These are phyloP conservation scores for Cadophora malorum DNA, from an alignment of 2,329 filamentous ascomycete genomes.

Conservation along the genomic window DNA sequence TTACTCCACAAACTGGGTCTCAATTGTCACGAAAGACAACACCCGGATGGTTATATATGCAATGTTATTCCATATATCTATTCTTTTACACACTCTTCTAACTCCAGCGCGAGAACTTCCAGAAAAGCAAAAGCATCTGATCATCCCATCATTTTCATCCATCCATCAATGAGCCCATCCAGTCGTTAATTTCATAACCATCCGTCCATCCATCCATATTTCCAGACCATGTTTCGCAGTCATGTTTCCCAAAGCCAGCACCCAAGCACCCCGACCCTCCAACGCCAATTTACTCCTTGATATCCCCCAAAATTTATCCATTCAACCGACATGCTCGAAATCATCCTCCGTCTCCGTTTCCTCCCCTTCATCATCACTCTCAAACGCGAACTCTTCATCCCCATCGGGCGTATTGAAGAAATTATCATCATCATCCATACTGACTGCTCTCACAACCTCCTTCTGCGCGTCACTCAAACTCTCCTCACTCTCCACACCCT, in stretches of 20 bases:
- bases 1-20: neutral
- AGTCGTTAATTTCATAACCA: neutral
- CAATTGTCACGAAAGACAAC: neutral
- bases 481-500: neutral
- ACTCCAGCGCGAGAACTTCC: neutral
- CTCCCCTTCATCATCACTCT: slow-evolving; percentile 20
- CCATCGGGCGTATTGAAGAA: slow-evolving; percentile 20
- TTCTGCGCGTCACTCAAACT: neutral
- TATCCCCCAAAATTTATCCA: neutral
- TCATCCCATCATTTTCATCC: neutral
- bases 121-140: neutral
- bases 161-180: neutral
- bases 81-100: neutral
- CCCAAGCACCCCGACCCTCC: neutral
- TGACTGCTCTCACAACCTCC: neutral
- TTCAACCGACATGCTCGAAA: slow-evolving; percentile 3
- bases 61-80: neutral
- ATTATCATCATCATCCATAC: slow-evolving; percentile 15
- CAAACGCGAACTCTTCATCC: slow-evolving; percentile 15
- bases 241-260: neutral
- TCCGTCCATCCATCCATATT: neutral
- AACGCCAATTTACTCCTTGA: neutral
- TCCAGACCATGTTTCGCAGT: neutral
- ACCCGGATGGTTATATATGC: neutral
- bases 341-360: slow-evolving; percentile 24